A percentile compares a stretch with the other conserved stretches of the same genome.
Conservation (phyloP, 2,329 filamentous ascomycete genomes). For the Trichoderma simmonsii region DNA sequence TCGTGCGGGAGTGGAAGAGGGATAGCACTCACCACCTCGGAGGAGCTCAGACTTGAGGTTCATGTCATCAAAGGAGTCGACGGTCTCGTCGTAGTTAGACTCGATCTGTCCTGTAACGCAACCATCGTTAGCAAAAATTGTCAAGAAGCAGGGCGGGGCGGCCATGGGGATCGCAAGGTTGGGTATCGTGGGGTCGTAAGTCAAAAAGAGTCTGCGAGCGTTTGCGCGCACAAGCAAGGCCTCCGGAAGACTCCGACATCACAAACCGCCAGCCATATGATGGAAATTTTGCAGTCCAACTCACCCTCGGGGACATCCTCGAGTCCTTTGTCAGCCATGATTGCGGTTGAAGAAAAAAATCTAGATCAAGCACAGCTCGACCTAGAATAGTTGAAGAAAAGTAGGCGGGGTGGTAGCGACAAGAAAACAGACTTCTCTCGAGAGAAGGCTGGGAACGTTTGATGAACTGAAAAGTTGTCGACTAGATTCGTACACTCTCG, state of each 20-base stretch:
- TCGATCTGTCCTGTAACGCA: constrained; percentile 83
- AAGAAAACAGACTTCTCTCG: constrained; percentile 35
- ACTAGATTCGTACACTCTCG: constrained; percentile 51
- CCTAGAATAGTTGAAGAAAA: constrained; percentile 50
- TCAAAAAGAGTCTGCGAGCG: neutral
- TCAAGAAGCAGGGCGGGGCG: neutral
- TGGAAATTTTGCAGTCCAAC: constrained; percentile 31
- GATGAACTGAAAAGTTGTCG: constrained; percentile 28
- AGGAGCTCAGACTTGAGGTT: constrained; percentile 95
- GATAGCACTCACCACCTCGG: constrained; percentile 65
- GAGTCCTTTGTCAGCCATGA: constrained; percentile 99
- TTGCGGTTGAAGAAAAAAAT: constrained; percentile 63
- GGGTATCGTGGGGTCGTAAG: constrained; percentile 18
- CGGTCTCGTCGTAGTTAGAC: constrained; percentile 99
- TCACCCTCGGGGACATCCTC: constrained; percentile 95
- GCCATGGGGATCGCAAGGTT: neutral
- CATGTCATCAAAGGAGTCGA: constrained; percentile 99
- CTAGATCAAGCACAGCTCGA: constrained; percentile 78
- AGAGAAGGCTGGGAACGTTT: constrained; percentile 33
- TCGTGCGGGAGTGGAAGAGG: constrained; percentile 17
- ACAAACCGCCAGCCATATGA: neutral
- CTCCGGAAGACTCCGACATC: neutral
- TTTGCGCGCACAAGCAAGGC: constrained; percentile 3
- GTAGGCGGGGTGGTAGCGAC: constrained; percentile 39
- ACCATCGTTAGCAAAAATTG: constrained; percentile 24